Percentiles rank a stretch among this genome's conserved stretches.
Evolutionary conservation across 352 stramenopile genomes (phyloP).

Genomic region (Peronospora tabacina): DNA sequence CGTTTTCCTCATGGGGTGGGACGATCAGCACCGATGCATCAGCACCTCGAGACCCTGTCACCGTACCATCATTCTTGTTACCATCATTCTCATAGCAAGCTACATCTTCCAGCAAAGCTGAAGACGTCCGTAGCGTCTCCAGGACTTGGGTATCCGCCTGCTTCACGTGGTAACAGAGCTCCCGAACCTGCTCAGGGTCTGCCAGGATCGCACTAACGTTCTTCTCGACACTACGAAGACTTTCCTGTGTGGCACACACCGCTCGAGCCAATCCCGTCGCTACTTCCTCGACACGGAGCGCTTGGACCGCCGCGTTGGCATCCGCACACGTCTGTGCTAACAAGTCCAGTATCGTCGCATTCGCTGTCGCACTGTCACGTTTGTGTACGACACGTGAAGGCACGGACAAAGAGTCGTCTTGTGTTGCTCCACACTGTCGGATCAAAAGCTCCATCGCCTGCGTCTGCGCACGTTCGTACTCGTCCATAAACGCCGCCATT

Average conservation of each 20-base stretch:
- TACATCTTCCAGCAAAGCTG: conserved; percentile 17
- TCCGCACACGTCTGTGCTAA: conserved; percentile 61
- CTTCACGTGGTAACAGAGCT: conserved; percentile 50
- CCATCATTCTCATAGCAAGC: background rate
- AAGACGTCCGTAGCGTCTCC: conserved; percentile 30
- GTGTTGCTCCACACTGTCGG: conserved; percentile 37
- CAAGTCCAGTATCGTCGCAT: conserved; percentile 54
- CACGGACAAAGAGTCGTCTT: background rate
- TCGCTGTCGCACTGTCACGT: conserved; percentile 18
- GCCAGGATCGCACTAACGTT: conserved; percentile 54
- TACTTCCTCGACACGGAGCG: conserved; percentile 52
- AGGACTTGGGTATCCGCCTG: conserved; percentile 40
- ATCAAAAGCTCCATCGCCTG: conserved; percentile 52
- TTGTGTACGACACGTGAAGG: background rate
- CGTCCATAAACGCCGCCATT: conserved; percentile 20
- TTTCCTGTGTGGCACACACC: conserved; percentile 52
- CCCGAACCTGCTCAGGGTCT: conserved; percentile 53
- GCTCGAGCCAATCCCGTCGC: conserved; percentile 39
- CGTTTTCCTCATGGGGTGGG: conserved; percentile 49
- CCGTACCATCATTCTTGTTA: conserved; percentile 1
- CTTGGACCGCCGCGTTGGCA: conserved; percentile 40
- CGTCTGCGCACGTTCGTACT: conserved; percentile 43
- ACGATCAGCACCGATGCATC: conserved; percentile 17
- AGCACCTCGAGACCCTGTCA: conserved; percentile 1
- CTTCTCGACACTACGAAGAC: conserved; percentile 46